Base-by-base conservation (phyloP, 768 basidiomycete genomes). In the Mycena leptocephala region DNA sequence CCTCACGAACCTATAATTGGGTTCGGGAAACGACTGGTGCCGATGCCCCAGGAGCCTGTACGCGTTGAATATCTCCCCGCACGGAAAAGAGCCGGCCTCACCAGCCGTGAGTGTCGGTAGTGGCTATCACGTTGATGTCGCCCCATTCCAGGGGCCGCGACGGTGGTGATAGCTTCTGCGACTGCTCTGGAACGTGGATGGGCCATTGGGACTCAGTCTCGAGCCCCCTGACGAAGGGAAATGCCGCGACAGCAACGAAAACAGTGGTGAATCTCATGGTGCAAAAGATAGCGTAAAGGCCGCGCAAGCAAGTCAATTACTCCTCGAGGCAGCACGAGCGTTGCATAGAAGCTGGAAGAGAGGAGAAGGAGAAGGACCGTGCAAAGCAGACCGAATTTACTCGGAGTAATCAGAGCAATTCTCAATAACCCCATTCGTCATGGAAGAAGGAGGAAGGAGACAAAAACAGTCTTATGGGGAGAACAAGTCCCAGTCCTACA, bases 121-220 rank as follows among this genome's bases (percentile, higher is more conserved):
- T 97, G 79, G 94, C 92, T 58, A 97, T 89, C 79, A 97, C 90
- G 81, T 97, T 97, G 81, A 97, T 89, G 80, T 97, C 95, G n/a
- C 94, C 92, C 97, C 96, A 97, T 65, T 91, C 90, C 18, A 98
- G 88, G 28, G 91, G 90, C 24, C 93, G 87, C 70, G 90, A 89
- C 5, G 96, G 96, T 22, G 88, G 88, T 0, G 91, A 39, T 35
- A 55, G 13, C 30, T 5, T 61, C 32, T 24, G 37, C 5, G 33
- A 32, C 7, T 32, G 26, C 0, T 33, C 1, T 28, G 59, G 35
- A 43, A 51, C 51, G 62, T 20, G 16, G 4, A 53, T 5, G 7
- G 72, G 62, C 67, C 61, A 59, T 32, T 77, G 76, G 22, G 68
- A 53, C 14, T 13, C 56, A 16, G 53, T 26, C 43, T 65, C 70